A percentile compares a stretch with the other conserved stretches of the same genome.
Conservation (phyloP, 441 rosid genomes). For the Hura crepitans region DNA sequence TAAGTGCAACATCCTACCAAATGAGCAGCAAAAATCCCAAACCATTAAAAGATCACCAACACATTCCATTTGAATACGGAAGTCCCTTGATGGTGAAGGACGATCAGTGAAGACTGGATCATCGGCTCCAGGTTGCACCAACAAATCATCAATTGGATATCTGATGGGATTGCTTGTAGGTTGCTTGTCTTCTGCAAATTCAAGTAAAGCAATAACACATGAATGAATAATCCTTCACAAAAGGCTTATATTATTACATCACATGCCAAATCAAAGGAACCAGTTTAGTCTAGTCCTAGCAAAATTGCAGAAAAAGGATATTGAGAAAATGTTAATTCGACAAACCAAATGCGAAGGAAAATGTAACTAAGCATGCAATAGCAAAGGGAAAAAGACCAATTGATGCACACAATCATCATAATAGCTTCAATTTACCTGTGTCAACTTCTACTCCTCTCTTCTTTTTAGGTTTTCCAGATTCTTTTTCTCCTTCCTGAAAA, state of each 20-base stretch:
- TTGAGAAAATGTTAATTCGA: background rate
- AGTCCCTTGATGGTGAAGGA: conserved; percentile 78
- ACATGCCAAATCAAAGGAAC: background rate
- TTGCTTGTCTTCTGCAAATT: conserved; percentile 46
- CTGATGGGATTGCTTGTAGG: conserved; percentile 43
- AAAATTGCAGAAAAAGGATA: background rate
- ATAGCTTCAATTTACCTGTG: conserved; percentile 30
- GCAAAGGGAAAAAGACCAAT: background rate
- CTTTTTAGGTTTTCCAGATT: conserved; percentile 49
- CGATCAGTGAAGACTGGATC: conserved; percentile 67
- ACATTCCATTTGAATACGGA: conserved; percentile 65
- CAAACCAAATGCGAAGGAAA: no score
- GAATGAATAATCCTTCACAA: conserved; percentile 8
- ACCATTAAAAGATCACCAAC: conserved; percentile 89
- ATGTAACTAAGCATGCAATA: background rate
- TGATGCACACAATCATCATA: background rate
- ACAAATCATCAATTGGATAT: conserved; percentile 89
- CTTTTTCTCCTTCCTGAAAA: conserved; percentile 51
- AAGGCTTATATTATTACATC: background rate
- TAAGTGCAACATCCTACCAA: conserved; percentile 62
- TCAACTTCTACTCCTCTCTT: conserved; percentile 44
- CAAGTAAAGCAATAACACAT: conserved; percentile 17
- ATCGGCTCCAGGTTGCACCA: conserved; percentile 66
- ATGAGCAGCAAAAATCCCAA: conserved; percentile 95
- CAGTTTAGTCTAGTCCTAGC: background rate